A percentile compares a stretch with the other conserved stretches of the same genome.
These are phyloP conservation scores for Fusarium robinianum DNA, from an alignment of 2,329 filamentous ascomycete species.

Conservation along the genomic window DNA sequence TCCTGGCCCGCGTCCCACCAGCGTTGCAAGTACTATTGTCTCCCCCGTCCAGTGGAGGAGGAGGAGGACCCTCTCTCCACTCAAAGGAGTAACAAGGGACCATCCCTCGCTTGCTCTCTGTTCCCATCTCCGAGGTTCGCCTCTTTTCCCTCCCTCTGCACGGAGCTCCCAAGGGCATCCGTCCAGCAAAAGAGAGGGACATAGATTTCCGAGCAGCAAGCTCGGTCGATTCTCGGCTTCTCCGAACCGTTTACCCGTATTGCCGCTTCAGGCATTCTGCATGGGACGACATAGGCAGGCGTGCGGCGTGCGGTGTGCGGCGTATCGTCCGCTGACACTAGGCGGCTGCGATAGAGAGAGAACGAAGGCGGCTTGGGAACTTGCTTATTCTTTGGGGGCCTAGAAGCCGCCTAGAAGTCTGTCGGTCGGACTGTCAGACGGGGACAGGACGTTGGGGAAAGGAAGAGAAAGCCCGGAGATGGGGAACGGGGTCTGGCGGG, in stretches of 20 bases:
- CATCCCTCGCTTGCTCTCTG: too few relatives aligned
- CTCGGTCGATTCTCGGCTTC: constrained; percentile 28
- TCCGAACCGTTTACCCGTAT: constrained; percentile 19
- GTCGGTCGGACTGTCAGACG: too few relatives aligned
- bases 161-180: constrained; percentile 2
- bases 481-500: too few relatives aligned
- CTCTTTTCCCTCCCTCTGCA: constrained; percentile 12
- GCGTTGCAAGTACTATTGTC: constrained; percentile 10
- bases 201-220: constrained; percentile 14
- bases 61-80: too few relatives aligned
- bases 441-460: too few relatives aligned
- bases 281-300: constrained; percentile 31
- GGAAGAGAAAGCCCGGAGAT: too few relatives aligned
- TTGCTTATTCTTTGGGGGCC: not conserved
- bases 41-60: constrained; percentile 5
- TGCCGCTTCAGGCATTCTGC: constrained; percentile 30
- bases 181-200: too few relatives aligned
- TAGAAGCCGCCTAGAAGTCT: too few relatives aligned
- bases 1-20: constrained; percentile 10
- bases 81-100: too few relatives aligned
- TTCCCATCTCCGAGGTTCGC: too few relatives aligned
- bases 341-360: too few relatives aligned
- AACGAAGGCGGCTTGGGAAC: constrained; percentile 5
- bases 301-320: constrained; percentile 21
- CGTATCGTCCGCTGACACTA: constrained; percentile 18